Evolutionary conservation across 1,284 basidiomycete species (phyloP), one percentile per base, ranked within the genome.

Genomic region (Inonotus hispidus): DNA sequence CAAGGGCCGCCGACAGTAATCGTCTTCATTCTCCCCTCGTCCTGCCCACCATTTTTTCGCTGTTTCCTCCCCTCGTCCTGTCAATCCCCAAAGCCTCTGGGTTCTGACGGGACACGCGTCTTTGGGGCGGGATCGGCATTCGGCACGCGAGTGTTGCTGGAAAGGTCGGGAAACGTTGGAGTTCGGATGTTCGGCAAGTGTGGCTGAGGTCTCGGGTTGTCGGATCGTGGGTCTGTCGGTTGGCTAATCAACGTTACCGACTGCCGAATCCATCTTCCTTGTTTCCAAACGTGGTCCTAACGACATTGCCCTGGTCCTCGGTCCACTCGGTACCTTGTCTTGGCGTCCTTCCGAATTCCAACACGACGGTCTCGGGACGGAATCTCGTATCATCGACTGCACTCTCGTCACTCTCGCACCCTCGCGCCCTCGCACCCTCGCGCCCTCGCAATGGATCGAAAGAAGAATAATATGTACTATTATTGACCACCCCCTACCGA

Each of bases 1-100:
- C 46, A 64, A 64, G 56, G 72, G 72, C 25, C 72, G 67, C 54
- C 71, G 67, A 47, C 69, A 67, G 55, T 63, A 52, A 27, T 29
- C 25, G 27, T 29, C 29, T 14, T 52, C 50, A 4, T 16, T 35
- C 10, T 27, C 14, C 25, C 41, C 11, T 43, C n/a, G 4, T 21
- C 16, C 41, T 21, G 41, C 19, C 16, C 41, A n/a, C 41, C 11
- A 14, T 21, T 14, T n/a, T 21, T 43, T n/a, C 16, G n/a, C 13
- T 14, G 16, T 16, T 43, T n/a, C 41, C 19, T 43, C 7, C 41
- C 19, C 14, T 43, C 19, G 5, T 19, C 19, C 41, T 43, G 7
- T 43, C 5, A 1, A 10, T 14, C 5, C 38, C n/a, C 41, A 16
- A 6, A 14, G 19, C 41, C n/a, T n/a, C n/a, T n/a, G n/a, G n/a